Evolutionary conservation across 257 asterid genomes (phyloP).

Genomic region (Solanum stenotomum): DNA sequence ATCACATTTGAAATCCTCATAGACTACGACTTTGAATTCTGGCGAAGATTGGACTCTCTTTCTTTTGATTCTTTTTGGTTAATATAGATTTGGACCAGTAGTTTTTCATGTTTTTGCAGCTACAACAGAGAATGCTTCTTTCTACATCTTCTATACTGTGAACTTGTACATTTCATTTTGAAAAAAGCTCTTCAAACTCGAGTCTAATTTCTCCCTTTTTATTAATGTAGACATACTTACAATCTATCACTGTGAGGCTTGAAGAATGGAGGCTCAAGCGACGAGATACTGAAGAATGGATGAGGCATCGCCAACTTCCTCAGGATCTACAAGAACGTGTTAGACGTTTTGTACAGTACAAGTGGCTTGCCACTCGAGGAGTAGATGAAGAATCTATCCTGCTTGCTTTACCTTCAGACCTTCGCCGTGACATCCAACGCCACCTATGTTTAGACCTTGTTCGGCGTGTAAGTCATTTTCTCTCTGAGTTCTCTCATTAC

Average conservation of each 20-base stretch:
- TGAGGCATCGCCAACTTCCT: conserved; percentile 86
- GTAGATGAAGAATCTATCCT: conserved; percentile 73
- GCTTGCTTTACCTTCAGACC: conserved; percentile 64
- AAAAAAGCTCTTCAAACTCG: not conserved
- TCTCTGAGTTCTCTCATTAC: not conserved
- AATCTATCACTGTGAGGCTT: conserved; percentile 84
- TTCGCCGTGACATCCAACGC: conserved; percentile 77
- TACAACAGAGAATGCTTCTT: not conserved
- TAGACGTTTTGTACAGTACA: conserved; percentile 63
- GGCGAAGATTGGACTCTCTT: not conserved
- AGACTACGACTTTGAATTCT: not conserved
- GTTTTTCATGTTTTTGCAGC: not conserved
- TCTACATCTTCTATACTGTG: not conserved
- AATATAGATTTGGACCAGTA: not conserved
- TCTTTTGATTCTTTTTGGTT: not conserved
- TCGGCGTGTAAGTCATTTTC: conserved; percentile 51
- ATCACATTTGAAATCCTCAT: not conserved
- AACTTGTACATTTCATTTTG: not conserved
- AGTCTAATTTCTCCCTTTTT: not conserved
- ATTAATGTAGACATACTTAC: conserved; percentile 58
- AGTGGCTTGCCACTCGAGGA: conserved; percentile 85
- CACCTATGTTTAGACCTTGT: conserved; percentile 86
- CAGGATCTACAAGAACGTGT: conserved; percentile 52
- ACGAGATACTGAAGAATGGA: conserved; percentile 91
- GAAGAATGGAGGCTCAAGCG: conserved; percentile 92